phyloP scores from a whole-genome alignment of 345 rosid species.

The Turritis glabra region DNA sequence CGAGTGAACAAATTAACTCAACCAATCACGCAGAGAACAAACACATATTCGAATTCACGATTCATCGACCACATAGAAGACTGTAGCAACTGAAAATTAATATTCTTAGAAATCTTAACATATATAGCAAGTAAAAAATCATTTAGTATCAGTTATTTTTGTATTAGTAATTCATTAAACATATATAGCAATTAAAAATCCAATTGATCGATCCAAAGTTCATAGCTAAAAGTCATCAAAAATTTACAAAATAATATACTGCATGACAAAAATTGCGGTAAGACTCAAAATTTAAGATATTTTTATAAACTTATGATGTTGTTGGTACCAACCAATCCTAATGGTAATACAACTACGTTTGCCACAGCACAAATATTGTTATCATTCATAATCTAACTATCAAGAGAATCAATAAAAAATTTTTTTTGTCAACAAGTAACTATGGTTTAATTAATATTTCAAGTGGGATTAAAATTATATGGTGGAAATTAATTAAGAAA shows the following conservation, averaged over 20 bases:
- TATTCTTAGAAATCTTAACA: not conserved
- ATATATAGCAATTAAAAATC: not conserved
- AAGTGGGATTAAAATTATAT: not conserved
- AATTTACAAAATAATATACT: not conserved
- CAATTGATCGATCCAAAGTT: not conserved
- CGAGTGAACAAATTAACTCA: not conserved
- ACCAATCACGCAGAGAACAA: not conserved
- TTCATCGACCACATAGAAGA: not conserved
- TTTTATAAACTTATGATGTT: not conserved
- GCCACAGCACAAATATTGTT: slow-evolving; percentile 1
- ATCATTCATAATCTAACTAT: slow-evolving; percentile 11
- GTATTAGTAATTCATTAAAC: not conserved
- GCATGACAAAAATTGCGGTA: not conserved
- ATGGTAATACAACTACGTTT: slow-evolving; percentile 3
- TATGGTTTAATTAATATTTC: not conserved
- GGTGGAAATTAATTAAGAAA: not conserved
- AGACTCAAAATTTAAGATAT: not conserved
- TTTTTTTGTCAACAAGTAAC: slow-evolving; percentile 5
- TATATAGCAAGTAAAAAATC: too few species aligned
- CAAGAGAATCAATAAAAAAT: not conserved
- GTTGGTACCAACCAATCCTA: not conserved
- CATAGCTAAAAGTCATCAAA: not conserved
- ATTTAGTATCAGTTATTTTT: not conserved
- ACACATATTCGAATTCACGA: not conserved
- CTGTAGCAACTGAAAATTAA: not conserved